These are phyloP conservation scores for Fusarium sp. DNA, from an alignment of 2,329 filamentous ascomycete species.

Conservation along the genomic window DNA sequence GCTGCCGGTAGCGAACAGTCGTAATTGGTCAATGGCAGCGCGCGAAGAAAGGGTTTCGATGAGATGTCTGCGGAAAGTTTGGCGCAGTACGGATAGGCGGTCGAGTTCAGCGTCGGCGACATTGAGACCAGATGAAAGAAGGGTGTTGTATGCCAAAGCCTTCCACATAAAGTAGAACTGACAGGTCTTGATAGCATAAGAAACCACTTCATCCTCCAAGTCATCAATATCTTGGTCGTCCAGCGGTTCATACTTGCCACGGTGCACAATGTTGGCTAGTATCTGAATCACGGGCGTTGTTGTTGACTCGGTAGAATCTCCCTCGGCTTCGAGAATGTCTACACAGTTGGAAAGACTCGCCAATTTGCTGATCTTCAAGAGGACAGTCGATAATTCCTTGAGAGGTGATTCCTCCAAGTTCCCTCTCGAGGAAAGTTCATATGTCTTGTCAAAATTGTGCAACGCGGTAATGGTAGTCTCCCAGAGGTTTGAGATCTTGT, in stretches of 20 bases:
- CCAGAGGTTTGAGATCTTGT: slow-evolving; percentile 85
- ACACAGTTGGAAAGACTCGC: slow-evolving; percentile 83
- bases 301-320: slow-evolving; percentile 61
- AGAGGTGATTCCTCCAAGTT: slow-evolving; percentile 75
- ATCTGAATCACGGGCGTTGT: slow-evolving; percentile 70
- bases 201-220: slow-evolving; percentile 82
- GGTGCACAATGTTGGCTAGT: slow-evolving; percentile 77
- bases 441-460: slow-evolving; percentile 75
- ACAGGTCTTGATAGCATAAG: slow-evolving; percentile 79
- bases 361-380: slow-evolving; percentile 84
- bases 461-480: slow-evolving; percentile 83
- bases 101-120: slow-evolving; percentile 71
- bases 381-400: slow-evolving; percentile 76
- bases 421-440: slow-evolving; percentile 77
- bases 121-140: slow-evolving; percentile 66
- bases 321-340: slow-evolving; percentile 75
- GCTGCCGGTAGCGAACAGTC: slow-evolving; percentile 78
- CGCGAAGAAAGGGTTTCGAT: slow-evolving; percentile 76
- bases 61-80: slow-evolving; percentile 70
- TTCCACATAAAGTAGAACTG: slow-evolving; percentile 98
- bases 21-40: slow-evolving; percentile 80
- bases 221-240: slow-evolving; percentile 79
- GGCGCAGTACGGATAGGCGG: slow-evolving; percentile 66
- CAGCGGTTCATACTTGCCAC: slow-evolving; percentile 76
- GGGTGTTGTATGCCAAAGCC: slow-evolving; percentile 68